Evolutionary conservation across 805 yeast species (phyloP), one percentile per base, ranked within the genome.

Genomic region (Myxozyma monticola): DNA sequence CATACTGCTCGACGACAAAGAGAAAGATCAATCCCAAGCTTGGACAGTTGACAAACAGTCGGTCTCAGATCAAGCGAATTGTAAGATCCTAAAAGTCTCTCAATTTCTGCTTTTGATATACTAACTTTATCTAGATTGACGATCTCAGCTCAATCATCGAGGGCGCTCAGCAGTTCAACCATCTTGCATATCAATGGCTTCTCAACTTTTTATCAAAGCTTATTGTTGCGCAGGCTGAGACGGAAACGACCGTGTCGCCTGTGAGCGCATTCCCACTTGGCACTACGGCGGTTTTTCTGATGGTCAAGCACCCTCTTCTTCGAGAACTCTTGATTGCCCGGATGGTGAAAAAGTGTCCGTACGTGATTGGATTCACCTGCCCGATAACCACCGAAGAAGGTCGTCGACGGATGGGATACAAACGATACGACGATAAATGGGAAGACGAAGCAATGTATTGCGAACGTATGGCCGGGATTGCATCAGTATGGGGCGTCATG

Each of bases 341-440:
- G 56, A 79, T 90, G 63, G 86, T 88, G 29, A 91, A 91, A 67
- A 88, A 89, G 62, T 93, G 98, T 64, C 97, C 98, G 1, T 78
- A 77, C 52, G 77, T 90, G 17, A 81, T 93, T 39, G 99, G 99
- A 0, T 91, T 76, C 65, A 75, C 85, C 0, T 84, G 95, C 62
- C 49, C 76, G 1, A 79, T 85, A 25, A 88, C 84, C 47, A 85
- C 96, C 0, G 96, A 83, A 57, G 84, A 83, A 58, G 97, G 96
- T 2, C 74, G 96, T 48, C 50, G 67, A 14, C 73, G 83, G 42
- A 89, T 91, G 97, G 99, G 96, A 2, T 91, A 93, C 88, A 83
- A 81, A 58, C 71, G 85, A 38, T 72, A 62, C 37, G 79, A 71
- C 31, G 71, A 63, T 9, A 76, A 75, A 60, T 70, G 71, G 69